These are phyloP conservation scores for Neltuma alba DNA, from an alignment of 306 rosid species.

Conservation along the genomic window DNA sequence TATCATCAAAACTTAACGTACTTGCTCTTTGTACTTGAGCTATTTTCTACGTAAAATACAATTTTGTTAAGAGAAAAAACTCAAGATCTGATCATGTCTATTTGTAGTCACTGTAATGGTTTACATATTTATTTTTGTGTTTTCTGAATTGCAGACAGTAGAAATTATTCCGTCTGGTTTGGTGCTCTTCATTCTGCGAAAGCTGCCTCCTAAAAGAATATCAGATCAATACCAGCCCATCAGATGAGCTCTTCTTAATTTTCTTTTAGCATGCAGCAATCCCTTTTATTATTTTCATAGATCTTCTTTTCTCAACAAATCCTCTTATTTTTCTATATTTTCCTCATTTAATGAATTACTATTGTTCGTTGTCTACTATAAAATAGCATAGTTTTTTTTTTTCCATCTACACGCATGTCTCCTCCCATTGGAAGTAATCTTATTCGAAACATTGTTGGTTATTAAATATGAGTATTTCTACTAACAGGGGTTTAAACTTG, in stretches of 20 bases:
- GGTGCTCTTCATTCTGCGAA: constrained; percentile 77
- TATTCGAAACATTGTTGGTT: too few relatives aligned
- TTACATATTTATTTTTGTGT: not conserved
- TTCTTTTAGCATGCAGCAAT: constrained; percentile 13
- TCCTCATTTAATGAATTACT: not conserved
- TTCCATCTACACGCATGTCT: too few relatives aligned
- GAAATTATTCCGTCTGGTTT: constrained; percentile 74
- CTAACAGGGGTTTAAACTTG: too few relatives aligned
- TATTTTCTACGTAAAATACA: not conserved
- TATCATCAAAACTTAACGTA: too few relatives aligned
- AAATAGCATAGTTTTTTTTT: too few relatives aligned
- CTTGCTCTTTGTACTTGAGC: too few relatives aligned
- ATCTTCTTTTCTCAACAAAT: not conserved
- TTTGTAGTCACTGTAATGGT: not conserved
- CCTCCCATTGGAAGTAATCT: too few relatives aligned
- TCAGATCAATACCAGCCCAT: constrained; percentile 88
- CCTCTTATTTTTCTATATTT: not conserved
- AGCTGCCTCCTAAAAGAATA: constrained; percentile 72
- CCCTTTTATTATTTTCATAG: not conserved
- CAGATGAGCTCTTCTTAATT: constrained; percentile 43
- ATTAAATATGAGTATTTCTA: too few relatives aligned
- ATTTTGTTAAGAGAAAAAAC: not conserved
- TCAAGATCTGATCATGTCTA: not conserved
- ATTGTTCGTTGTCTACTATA: not conserved
- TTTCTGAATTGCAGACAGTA: constrained; percentile 50